Conservation (phyloP, 768 basidiomycete genomes). For the Lactarius sp. region DNA sequence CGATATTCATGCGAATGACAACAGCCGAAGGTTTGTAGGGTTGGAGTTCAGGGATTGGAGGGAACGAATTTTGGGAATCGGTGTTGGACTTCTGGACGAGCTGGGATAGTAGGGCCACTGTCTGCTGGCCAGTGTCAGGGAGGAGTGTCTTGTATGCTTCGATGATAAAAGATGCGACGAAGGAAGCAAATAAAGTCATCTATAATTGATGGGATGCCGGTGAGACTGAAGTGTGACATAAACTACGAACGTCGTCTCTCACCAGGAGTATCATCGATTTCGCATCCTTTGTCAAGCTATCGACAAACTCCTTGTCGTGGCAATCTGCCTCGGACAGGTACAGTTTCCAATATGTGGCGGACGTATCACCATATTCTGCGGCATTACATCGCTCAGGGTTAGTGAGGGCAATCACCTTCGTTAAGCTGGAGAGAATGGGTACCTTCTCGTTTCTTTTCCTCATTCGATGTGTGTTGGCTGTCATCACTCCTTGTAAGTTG, state of each 20-base stretch:
- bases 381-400: not conserved
- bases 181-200: constrained; percentile 23
- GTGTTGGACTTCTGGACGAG: not conserved
- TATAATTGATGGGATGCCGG: not conserved
- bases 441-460: constrained; percentile 1
- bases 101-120: constrained; percentile 6
- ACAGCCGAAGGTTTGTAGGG: not conserved
- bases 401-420: not conserved
- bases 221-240: not conserved
- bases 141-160: constrained; percentile 20
- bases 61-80: not conserved
- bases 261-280: constrained; percentile 24
- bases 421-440: not conserved
- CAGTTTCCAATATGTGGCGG: constrained; percentile 19
- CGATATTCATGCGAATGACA: constrained; percentile 17
- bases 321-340: constrained; percentile 18
- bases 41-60: not conserved
- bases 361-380: constrained; percentile 13
- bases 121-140: constrained; percentile 4
- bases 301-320: constrained; percentile 15
- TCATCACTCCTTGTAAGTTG: not conserved
- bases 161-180: constrained; percentile 24
- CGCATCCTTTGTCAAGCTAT: constrained; percentile 20
- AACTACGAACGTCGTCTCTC: constrained; percentile 4
- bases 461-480: not conserved